phyloP scores from a whole-genome alignment of 2,329 filamentous ascomycete genomes.

The Berkeleyomyces rouxiae region DNA sequence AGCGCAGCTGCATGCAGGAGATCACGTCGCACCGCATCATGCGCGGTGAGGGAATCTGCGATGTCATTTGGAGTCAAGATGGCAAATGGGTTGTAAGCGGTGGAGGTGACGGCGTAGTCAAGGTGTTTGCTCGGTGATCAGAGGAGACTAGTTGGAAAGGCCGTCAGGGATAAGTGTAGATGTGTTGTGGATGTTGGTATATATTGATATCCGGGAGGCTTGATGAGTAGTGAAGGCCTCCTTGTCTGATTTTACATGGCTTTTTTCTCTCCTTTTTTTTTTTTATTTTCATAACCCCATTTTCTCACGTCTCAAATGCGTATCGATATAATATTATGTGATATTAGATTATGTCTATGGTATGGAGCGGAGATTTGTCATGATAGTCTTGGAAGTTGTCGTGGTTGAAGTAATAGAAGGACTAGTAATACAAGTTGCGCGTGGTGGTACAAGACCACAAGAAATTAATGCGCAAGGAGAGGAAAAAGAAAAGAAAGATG shows the following conservation, averaged over 20 bases:
- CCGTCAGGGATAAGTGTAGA: not conserved
- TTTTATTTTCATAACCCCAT: not conserved
- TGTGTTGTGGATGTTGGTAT: not conserved
- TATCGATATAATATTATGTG: not conserved
- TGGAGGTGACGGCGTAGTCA: conserved; percentile 88
- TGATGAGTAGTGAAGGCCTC: not conserved
- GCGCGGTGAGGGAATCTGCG: conserved; percentile 89
- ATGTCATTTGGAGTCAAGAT: conserved; percentile 90
- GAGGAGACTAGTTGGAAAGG: not conserved
- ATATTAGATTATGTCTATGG: not conserved
- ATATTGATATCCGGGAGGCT: not conserved
- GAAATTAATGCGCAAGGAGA: not conserved
- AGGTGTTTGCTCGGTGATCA: conserved; percentile 57
- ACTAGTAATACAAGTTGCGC: not conserved
- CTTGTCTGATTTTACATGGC: not conserved
- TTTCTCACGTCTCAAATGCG: not conserved
- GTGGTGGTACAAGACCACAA: not conserved
- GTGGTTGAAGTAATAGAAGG: not conserved
- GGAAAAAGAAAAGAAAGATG: conserved; percentile 1
- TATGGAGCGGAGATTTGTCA: not conserved
- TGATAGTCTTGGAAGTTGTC: not conserved
- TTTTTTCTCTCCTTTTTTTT: not conserved
- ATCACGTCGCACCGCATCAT: conserved; percentile 86
- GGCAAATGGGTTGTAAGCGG: conserved; percentile 88
- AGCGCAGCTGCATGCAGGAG: conserved; percentile 86